These are phyloP conservation scores for Jamesozyma gamospora DNA, from an alignment of 805 yeast genomes.

Conservation along the genomic window DNA sequence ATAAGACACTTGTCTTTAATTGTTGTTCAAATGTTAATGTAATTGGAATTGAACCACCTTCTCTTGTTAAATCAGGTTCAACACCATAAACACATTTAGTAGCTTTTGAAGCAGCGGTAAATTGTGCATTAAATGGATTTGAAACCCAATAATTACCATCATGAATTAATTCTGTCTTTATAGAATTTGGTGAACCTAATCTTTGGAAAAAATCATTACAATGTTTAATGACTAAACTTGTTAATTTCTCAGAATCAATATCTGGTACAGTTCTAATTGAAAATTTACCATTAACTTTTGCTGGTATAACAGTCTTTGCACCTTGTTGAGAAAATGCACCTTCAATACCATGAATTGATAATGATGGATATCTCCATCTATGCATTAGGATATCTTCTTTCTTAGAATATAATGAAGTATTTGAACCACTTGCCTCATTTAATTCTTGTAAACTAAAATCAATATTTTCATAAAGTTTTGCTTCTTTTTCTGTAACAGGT, in stretches of 20 bases:
- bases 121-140: constrained; percentile 85
- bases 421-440: constrained; percentile 79
- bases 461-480: constrained; percentile 68
- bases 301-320: constrained; percentile 97
- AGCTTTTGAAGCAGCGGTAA: constrained; percentile 90
- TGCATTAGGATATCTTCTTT: constrained; percentile 88
- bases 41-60: constrained; percentile 98
- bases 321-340: constrained; percentile 95
- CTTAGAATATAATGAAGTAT: constrained; percentile 66
- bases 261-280: constrained; percentile 96
- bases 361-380: constrained; percentile 97
- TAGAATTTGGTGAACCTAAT: constrained; percentile 67
- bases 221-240: constrained; percentile 64
- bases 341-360: constrained; percentile 93
- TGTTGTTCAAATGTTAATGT: constrained; percentile 87
- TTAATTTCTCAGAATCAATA: constrained; percentile 71
- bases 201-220: constrained; percentile 55
- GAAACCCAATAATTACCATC: constrained; percentile 96
- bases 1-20: constrained; percentile 72
- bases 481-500: constrained; percentile 75
- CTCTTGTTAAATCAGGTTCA: constrained; percentile 95
- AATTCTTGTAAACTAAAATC: constrained; percentile 79
- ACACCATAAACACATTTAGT: constrained; percentile 91
- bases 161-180: constrained; percentile 69
- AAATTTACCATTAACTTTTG: constrained; percentile 88